These are phyloP conservation scores for Amanita subjunquillea DNA, from an alignment of 768 basidiomycete genomes.

Conservation along the genomic window DNA sequence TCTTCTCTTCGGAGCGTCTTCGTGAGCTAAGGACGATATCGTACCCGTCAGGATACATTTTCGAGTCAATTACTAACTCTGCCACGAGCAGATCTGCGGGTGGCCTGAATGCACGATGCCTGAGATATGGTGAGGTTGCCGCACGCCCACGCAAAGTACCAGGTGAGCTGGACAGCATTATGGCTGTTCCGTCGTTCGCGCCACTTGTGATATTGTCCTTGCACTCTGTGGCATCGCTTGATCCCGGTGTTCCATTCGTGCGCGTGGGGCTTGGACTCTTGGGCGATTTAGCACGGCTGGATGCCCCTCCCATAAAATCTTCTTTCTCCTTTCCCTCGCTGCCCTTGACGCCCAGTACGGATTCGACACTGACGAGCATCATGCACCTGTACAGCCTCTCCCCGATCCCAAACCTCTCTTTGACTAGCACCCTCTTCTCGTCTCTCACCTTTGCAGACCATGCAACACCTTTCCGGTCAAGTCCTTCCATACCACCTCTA, in stretches of 20 bases:
- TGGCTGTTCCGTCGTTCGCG: background rate
- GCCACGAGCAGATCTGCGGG: conserved; percentile 65
- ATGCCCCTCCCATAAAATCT: background rate
- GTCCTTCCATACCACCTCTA: conserved; percentile 3
- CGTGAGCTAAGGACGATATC: conserved; percentile 36
- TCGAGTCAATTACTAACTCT: conserved; percentile 76
- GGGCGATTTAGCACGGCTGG: conserved; percentile 2
- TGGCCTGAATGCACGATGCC: conserved; percentile 42
- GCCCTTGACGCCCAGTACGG: conserved; percentile 7
- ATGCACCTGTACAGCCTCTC: conserved; percentile 40
- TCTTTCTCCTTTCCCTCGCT: conserved; percentile 1
- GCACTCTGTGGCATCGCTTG: background rate
- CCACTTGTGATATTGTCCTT: background rate
- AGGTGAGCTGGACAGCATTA: background rate
- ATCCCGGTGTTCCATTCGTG: background rate
- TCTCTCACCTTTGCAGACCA: conserved; percentile 61
- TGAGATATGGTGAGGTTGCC: conserved; percentile 49
- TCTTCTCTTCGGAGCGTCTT: conserved; percentile 23
- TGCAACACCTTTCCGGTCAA: conserved; percentile 4
- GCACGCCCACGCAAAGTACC: conserved; percentile 21
- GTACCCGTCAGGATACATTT: conserved; percentile 73
- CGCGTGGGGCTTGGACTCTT: conserved; percentile 12
- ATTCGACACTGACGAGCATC: conserved; percentile 34
- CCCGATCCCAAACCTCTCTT: conserved; percentile 40
- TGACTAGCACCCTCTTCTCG: conserved; percentile 44